phyloP scores from a whole-genome alignment of 2,329 filamentous ascomycete species.

The Xylaria sp. region DNA sequence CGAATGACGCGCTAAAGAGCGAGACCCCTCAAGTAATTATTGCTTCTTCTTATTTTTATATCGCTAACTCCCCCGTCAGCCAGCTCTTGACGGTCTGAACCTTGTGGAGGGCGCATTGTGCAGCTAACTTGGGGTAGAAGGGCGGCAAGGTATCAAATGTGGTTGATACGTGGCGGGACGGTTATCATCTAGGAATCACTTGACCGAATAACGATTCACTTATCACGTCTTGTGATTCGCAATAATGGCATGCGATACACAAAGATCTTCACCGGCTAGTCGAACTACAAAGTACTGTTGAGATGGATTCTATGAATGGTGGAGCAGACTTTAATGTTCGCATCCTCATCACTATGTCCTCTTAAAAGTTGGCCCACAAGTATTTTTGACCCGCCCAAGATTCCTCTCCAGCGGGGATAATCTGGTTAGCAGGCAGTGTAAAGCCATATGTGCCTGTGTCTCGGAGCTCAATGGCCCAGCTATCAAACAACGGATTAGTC shows the following conservation, averaged over 20 bases:
- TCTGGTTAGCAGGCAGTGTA: conserved; percentile 45
- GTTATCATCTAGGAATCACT: background rate
- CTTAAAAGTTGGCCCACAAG: conserved; percentile 42
- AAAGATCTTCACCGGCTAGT: background rate
- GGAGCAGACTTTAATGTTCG: background rate
- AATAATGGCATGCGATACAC: background rate
- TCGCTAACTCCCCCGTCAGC: background rate
- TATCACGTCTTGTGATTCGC: background rate
- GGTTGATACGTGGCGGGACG: background rate
- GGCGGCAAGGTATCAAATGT: background rate
- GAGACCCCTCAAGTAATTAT: background rate
- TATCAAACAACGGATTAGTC: conserved; percentile 21
- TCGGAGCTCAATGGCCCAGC: conserved; percentile 49
- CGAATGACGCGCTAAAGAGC: background rate
- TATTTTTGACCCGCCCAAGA: conserved; percentile 47
- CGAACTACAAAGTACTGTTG: background rate
- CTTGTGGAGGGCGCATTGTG: background rate
- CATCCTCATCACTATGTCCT: background rate
- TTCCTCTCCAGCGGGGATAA: conserved; percentile 45
- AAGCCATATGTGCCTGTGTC: conserved; percentile 47
- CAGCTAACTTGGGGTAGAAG: background rate
- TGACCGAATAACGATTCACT: background rate
- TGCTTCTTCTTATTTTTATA: background rate
- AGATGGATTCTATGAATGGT: background rate
- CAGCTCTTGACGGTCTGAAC: background rate